These are phyloP conservation scores for Globisporangium cylindrosporum DNA, from an alignment of 352 stramenopile species.

Conservation along the genomic window DNA sequence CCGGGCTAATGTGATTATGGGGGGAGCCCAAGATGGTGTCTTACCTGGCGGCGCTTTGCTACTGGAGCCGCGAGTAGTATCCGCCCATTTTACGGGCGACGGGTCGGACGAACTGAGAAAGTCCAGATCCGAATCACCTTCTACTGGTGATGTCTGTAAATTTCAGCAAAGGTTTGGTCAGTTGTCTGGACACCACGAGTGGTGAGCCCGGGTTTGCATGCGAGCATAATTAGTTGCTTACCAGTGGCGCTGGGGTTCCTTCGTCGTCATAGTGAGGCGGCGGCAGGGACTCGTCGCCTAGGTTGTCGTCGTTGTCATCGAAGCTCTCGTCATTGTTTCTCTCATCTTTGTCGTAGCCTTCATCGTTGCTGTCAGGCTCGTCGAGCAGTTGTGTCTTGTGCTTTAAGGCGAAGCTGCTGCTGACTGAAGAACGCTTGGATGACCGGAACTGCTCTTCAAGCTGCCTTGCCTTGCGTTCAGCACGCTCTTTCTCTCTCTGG, in stretches of 20 bases:
- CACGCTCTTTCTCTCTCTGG: constrained; percentile 31
- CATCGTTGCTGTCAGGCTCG: constrained; percentile 13
- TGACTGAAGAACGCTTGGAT: neutral
- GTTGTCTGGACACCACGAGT: neutral
- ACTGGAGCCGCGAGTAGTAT: neutral
- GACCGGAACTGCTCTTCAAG: constrained; percentile 22
- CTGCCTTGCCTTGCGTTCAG: constrained; percentile 29
- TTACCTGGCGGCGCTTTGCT: neutral
- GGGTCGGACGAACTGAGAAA: constrained; percentile 10
- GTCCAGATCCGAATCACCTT: neutral
- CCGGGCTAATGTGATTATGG: neutral
- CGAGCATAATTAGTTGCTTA: neutral
- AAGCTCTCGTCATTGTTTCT: constrained; percentile 8
- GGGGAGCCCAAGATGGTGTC: neutral
- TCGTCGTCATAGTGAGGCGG: constrained; percentile 21
- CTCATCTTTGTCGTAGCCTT: constrained; percentile 7
- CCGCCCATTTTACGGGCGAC: constrained; percentile 5
- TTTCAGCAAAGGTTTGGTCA: neutral
- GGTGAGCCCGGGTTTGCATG: neutral
- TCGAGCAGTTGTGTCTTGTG: constrained; percentile 14
- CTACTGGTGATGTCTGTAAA: neutral
- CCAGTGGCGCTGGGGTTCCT: neutral
- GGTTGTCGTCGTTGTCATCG: neutral
- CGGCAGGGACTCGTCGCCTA: constrained; percentile 18
- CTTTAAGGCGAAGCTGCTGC: neutral